These are phyloP conservation scores for Coniferiporia weirii DNA, from an alignment of 1,284 basidiomycete genomes.

Conservation along the genomic window DNA sequence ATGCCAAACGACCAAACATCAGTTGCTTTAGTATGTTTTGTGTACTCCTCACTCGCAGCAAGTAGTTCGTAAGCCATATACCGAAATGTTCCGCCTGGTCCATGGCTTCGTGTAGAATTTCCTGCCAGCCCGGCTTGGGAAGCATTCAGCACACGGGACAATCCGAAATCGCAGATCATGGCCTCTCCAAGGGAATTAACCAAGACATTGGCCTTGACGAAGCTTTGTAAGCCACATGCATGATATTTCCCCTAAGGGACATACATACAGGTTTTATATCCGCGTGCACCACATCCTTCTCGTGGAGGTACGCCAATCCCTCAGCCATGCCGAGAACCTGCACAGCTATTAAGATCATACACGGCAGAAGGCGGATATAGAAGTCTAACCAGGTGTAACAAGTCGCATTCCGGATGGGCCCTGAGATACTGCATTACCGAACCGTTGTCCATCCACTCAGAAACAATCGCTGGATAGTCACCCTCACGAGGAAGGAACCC, in stretches of 20 bases:
- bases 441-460: constrained; percentile 18
- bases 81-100: background rate
- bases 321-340: constrained; percentile 12
- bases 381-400: constrained; percentile 10
- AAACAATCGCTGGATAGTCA: constrained; percentile 5
- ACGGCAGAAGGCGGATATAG: no score
- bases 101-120: background rate
- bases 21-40: background rate
- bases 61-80: constrained; percentile 7
- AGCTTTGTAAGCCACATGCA: no score
- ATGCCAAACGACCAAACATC: background rate
- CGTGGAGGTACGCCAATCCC: constrained; percentile 15
- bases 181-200: background rate
- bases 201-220: constrained; percentile 13
- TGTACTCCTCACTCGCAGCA: background rate
- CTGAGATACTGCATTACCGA: constrained; percentile 8
- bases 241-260: no score
- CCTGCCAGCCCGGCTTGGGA: background rate
- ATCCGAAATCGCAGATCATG: constrained; percentile 8
- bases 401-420: background rate
- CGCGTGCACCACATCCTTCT: constrained; percentile 10
- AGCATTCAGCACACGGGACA: background rate
- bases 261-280: constrained; percentile 18
- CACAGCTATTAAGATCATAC: background rate
- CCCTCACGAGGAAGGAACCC: background rate